phyloP scores from a whole-genome alignment of 78 protist species.

The Dictyostelium firmibasis region DNA sequence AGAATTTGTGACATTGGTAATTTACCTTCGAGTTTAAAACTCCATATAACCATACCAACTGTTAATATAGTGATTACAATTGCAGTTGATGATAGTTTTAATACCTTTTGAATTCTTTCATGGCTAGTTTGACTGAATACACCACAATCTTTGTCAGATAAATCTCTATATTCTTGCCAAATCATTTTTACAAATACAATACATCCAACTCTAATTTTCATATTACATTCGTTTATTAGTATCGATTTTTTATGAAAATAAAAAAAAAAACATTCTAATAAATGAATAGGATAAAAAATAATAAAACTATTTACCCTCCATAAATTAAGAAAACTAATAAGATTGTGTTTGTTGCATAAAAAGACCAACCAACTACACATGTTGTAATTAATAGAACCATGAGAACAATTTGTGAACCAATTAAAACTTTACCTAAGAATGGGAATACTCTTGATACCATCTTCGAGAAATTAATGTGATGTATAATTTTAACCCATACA shows the following conservation, averaged over 20 bases:
- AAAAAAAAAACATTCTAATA: neutral
- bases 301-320: slow-evolving; percentile 49
- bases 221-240: too few species aligned
- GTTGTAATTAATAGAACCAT: neutral
- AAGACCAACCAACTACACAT: neutral
- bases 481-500: slow-evolving; percentile 57
- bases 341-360: slow-evolving; percentile 17
- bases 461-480: slow-evolving; percentile 53
- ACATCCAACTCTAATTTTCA: slow-evolving; percentile 68
- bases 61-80: slow-evolving; percentile 22
- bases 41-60: slow-evolving; percentile 39
- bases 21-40: neutral
- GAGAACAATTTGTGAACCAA: slow-evolving; percentile 23
- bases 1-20: neutral
- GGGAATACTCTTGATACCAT: slow-evolving; percentile 43
- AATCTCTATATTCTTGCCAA: slow-evolving; percentile 49
- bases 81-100: slow-evolving; percentile 15
- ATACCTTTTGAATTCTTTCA: slow-evolving; percentile 42
- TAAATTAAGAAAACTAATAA: slow-evolving; percentile 9
- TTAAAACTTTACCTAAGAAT: slow-evolving; percentile 7
- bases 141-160: slow-evolving; percentile 60
- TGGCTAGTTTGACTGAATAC: slow-evolving; percentile 45
- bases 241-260: too few species aligned
- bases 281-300: neutral
- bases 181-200: slow-evolving; percentile 62